phyloP scores from a whole-genome alignment of 2,329 filamentous ascomycete genomes.

The Cercospora janseana region DNA sequence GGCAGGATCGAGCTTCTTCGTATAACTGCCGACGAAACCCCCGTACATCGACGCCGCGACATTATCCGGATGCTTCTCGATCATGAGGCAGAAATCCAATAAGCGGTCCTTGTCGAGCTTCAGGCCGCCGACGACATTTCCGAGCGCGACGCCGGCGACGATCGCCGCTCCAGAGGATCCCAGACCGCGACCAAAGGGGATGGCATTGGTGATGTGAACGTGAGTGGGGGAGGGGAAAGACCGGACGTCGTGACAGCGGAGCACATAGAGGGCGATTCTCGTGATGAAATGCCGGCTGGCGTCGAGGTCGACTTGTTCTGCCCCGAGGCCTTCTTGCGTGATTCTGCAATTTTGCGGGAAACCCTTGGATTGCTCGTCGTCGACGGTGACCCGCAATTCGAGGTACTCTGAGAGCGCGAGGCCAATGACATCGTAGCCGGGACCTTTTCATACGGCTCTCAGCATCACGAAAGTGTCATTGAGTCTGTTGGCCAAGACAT shows the following conservation, averaged over 20 bases:
- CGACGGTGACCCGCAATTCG: constrained; percentile 78
- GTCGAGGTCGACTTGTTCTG: constrained; percentile 75
- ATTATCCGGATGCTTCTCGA: constrained; percentile 88
- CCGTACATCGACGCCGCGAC: constrained; percentile 93
- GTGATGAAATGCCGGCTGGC: constrained; percentile 91
- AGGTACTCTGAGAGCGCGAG: constrained; percentile 92
- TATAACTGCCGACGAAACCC: constrained; percentile 93
- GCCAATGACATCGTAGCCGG: constrained; percentile 96
- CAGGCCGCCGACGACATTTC: constrained; percentile 81
- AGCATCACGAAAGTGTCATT: neutral
- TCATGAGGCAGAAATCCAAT: constrained; percentile 97
- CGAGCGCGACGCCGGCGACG: constrained; percentile 89
- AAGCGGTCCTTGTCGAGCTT: constrained; percentile 75
- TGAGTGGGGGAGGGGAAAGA: constrained; percentile 81
- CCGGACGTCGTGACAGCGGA: constrained; percentile 85
- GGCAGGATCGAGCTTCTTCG: constrained; percentile 85
- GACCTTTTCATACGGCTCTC: constrained; percentile 56
- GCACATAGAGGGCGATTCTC: constrained; percentile 87
- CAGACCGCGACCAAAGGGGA: constrained; percentile 85
- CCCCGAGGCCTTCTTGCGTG: constrained; percentile 82
- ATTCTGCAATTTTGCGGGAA: constrained; percentile 80
- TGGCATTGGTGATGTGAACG: constrained; percentile 93
- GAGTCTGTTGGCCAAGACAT: constrained; percentile 15
- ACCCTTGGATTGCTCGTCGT: constrained; percentile 55
- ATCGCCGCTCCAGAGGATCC: constrained; percentile 96